Evolutionary conservation across 768 basidiomycete genomes (phyloP).

Genomic region (Leccinum fibrillosum): DNA sequence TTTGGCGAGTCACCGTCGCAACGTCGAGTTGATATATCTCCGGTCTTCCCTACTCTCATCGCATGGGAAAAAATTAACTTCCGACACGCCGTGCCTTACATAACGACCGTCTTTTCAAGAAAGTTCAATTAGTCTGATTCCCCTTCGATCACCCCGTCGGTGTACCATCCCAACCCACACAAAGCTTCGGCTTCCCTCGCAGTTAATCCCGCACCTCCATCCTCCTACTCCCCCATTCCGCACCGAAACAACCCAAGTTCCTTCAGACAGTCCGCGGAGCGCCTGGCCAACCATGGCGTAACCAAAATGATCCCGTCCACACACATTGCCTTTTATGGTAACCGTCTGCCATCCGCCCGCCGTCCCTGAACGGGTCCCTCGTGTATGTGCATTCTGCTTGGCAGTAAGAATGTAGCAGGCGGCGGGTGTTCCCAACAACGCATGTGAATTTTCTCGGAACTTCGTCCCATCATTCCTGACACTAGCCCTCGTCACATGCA

Average conservation of each 20-base stretch:
- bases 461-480: background rate
- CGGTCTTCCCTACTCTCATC: background rate
- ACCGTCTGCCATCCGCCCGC: constrained; percentile 5
- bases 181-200: constrained; percentile 9
- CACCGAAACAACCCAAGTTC: background rate
- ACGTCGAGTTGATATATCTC: constrained; percentile 29
- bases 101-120: constrained; percentile 2
- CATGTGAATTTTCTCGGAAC: constrained; percentile 1
- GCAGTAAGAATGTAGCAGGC: background rate
- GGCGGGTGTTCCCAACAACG: constrained; percentile 17
- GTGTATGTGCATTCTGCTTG: constrained; percentile 1
- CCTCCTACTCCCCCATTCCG: background rate
- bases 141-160: constrained; percentile 1
- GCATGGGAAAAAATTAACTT: constrained; percentile 25
- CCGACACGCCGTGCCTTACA: constrained; percentile 17
- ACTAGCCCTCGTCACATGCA: background rate
- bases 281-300: background rate
- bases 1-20: constrained; percentile 19
- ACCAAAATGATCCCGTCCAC: constrained; percentile 9
- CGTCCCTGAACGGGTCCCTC: constrained; percentile 27
- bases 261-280: constrained; percentile 20
- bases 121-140: background rate
- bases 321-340: constrained; percentile 10
- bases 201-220: background rate
- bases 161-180: background rate